Conservation (phyloP, 495 filamentous ascomycete species). For the Clohesyomyces aquaticus region DNA sequence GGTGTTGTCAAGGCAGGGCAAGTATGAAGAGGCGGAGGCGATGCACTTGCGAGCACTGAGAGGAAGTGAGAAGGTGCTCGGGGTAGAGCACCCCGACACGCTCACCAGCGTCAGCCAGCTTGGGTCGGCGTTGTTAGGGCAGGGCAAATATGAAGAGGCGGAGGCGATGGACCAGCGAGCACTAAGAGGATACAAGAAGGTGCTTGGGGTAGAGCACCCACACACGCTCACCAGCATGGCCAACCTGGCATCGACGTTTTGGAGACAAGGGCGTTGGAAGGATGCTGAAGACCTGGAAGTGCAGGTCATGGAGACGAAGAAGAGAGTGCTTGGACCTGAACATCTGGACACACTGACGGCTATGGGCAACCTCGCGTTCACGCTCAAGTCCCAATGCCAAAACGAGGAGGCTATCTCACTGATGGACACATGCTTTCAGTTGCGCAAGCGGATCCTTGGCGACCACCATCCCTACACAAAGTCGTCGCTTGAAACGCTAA, state of each 20-base stretch:
- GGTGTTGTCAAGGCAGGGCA: neutral
- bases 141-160: neutral
- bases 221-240: neutral
- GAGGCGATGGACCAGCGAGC: neutral
- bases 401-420: neutral
- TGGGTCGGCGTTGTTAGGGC: neutral
- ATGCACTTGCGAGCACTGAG: neutral
- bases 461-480: neutral
- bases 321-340: slow-evolving; percentile 21
- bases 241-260: slow-evolving; percentile 16
- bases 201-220: slow-evolving; percentile 18
- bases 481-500: neutral
- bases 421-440: neutral
- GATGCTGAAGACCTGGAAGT: slow-evolving; percentile 22
- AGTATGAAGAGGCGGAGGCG: neutral
- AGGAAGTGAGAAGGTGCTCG: neutral
- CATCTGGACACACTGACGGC: slow-evolving; percentile 16
- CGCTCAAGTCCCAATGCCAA: slow-evolving; percentile 1
- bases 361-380: slow-evolving; percentile 18
- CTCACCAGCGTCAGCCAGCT: neutral
- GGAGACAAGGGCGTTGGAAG: slow-evolving; percentile 16
- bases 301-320: slow-evolving; percentile 8
- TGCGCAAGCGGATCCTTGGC: neutral
- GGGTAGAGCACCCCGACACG: neutral
- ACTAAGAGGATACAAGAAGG: slow-evolving; percentile 9